Evolutionary conservation across 805 yeast genomes (phyloP), one percentile per base, ranked within the genome.

Genomic region (Kazachstania viticola): DNA sequence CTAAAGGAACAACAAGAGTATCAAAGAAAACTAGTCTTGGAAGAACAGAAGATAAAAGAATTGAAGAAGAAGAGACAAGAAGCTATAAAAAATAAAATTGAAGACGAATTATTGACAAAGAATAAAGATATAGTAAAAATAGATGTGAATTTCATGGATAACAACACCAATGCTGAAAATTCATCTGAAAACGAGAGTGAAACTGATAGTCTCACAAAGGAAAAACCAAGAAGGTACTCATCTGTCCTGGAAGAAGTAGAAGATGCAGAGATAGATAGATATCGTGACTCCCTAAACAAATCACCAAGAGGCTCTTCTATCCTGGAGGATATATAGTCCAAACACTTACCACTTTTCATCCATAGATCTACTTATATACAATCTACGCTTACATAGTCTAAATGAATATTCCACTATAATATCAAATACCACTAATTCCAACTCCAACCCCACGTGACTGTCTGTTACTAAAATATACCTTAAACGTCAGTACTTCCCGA

Each of bases 211-310:
- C 7, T 8, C 11, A 19, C 11, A 19, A 11, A 11, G 22, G 22
- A 19, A 19, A 19, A 19, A 11, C 22, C 22, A 17, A 25, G 32
- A 14, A 13, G 21, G 14, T 36, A 41, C 9, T 46, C 54, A 6
- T 47, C 49, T 9, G 34, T 45, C 2, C 36, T 56, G 11, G 60
- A 54, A 32, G 59, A 55, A 13, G 49, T 56, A 4, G 58, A 53
- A 24, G 61, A 56, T 33, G 60, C 44, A 31, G 59, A 56, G 23
- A 30, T 42, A 5, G 34, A 37, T 15, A 44, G 60, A 23, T 56
- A 47, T 37, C 41, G 42, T 19, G 36, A 36, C 17, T 46, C 51
- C 4, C 31, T 51, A 11, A 27, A 32, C 29, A 40, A 40, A 12
- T 39, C 49, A 7, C 55, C 58, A 5, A 39, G 32, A 9, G 48